Percentiles rank a stretch among this genome's conserved stretches.
phyloP scores from a whole-genome alignment of 2,329 filamentous ascomycete species.

The Neofusicoccum umdonicola region DNA sequence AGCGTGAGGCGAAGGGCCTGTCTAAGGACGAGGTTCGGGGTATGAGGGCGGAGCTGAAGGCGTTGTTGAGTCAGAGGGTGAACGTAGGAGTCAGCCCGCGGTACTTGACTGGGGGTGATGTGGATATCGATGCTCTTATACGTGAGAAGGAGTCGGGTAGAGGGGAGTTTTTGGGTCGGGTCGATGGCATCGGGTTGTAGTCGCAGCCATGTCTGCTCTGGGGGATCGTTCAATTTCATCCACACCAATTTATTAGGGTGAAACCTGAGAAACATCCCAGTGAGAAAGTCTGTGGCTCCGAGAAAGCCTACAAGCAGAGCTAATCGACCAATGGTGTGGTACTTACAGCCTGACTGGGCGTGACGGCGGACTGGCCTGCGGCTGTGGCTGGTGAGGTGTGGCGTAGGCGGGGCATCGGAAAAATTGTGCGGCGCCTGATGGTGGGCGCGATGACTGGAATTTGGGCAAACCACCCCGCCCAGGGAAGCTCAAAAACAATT shows the following conservation, averaged over 20 bases:
- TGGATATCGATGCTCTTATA: slow-evolving; percentile 75
- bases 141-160: slow-evolving; percentile 55
- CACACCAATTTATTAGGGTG: too few relatives aligned
- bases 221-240: too few relatives aligned
- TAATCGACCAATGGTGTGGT: too few relatives aligned
- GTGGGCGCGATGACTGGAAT: slow-evolving; percentile 11
- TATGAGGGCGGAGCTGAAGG: slow-evolving; percentile 69
- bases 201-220: neutral
- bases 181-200: slow-evolving; percentile 47
- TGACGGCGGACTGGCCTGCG: too few relatives aligned
- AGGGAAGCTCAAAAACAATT: slow-evolving; percentile 5
- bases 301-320: too few relatives aligned
- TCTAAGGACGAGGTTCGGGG: slow-evolving; percentile 71
- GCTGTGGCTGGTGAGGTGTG: neutral
- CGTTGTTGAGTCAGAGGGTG: slow-evolving; percentile 68
- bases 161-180: slow-evolving; percentile 61
- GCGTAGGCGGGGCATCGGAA: slow-evolving; percentile 18
- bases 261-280: too few relatives aligned
- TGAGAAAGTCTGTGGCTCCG: too few relatives aligned
- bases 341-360: too few relatives aligned
- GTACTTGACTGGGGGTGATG: slow-evolving; percentile 78
- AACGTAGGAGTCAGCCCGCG: slow-evolving; percentile 85
- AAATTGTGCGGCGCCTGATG: slow-evolving; percentile 10
- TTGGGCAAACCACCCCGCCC: slow-evolving; percentile 11
- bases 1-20: slow-evolving; percentile 65